These are phyloP conservation scores for Cercospora sp. DNA, from an alignment of 2,329 filamentous ascomycete genomes.

Conservation along the genomic window DNA sequence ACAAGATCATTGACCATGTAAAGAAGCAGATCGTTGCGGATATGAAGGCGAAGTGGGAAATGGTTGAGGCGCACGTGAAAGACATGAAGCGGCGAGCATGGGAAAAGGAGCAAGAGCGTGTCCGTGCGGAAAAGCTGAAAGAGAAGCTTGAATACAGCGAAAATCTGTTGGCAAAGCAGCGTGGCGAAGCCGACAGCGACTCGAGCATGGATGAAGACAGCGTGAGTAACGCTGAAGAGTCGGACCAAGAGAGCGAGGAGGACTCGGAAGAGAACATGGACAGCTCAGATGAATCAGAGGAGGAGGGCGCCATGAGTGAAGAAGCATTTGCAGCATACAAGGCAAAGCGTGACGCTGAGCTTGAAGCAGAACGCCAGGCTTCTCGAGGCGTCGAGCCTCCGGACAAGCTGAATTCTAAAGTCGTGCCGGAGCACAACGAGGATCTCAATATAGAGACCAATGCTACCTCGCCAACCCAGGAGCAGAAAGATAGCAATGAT, in stretches of 20 bases:
- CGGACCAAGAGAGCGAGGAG: conserved; percentile 37
- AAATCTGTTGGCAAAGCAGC: conserved; percentile 36
- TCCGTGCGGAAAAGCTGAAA: conserved; percentile 71
- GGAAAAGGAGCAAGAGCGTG: conserved; percentile 65
- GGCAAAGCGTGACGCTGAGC: conserved; percentile 29
- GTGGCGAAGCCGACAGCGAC: conserved; percentile 35
- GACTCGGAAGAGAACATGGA: conserved; percentile 36
- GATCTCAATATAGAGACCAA: background rate
- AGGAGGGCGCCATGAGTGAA: conserved; percentile 59
- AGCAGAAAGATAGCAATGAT: background rate
- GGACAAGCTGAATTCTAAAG: conserved; percentile 36
- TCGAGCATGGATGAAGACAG: conserved; percentile 34
- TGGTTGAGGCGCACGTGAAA: conserved; percentile 60
- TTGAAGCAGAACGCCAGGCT: conserved; percentile 31
- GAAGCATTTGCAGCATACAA: conserved; percentile 37
- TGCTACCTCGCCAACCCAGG: background rate
- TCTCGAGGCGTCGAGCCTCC: conserved; percentile 32
- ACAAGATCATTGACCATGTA: conserved; percentile 61
- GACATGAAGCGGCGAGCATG: conserved; percentile 57
- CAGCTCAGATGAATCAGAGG: conserved; percentile 41
- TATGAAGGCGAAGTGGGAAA: conserved; percentile 61
- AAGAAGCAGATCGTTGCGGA: conserved; percentile 72
- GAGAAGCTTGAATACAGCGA: conserved; percentile 44
- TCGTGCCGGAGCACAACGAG: conserved; percentile 29
- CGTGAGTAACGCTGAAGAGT: conserved; percentile 31